Evolutionary conservation across 805 yeast species (phyloP), one percentile per base, ranked within the genome.

Genomic region (Candida dajiaensis): DNA sequence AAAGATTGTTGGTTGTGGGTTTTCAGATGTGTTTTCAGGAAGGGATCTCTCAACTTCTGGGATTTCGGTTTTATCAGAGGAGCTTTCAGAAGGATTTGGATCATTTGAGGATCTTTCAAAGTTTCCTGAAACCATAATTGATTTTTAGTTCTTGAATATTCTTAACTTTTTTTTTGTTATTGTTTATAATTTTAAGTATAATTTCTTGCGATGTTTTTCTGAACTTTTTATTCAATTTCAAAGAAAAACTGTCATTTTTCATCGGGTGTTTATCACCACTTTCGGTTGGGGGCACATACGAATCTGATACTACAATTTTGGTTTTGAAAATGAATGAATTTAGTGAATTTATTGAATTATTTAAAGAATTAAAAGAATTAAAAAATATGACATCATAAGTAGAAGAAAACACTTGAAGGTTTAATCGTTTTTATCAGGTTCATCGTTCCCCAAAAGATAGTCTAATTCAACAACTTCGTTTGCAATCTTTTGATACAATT

Each of bases 1-100:
- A 42, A 57, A 53, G 4, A 54, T 18, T 0, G 62, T 59, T n/a
- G 61, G 52, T 20, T 58, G 48, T n/a, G 62, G 65, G 16, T 46
- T 44, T 9, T 50, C 55, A 3, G 50, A 53, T 2, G 58, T 50
- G 43, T 58, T 58, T 12, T 28, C 47, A 2, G 65, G 62, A 3
- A 54, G 39, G 2, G 40, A 42, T 9, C 48, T 44, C 28, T 61
- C 61, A 6, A 45, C n/a, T 19, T 45, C 48, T 11, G 51, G 20
- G 4, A 33, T 33, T 4, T 13, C n/a, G 4, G 4, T n/a, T 4
- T 12, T 12, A 28, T 13, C n/a, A 28, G 31, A n/a, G 4, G 31
- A 13, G 31, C n/a, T 28, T 13, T n/a, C 11, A n/a, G 15, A 13
- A 28, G 31, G 31, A 28, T n/a, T 28, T 2, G 31, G 13, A n/a